Conservation (phyloP, 73 alveolate genomes). For the Effrenium voratum region DNA sequence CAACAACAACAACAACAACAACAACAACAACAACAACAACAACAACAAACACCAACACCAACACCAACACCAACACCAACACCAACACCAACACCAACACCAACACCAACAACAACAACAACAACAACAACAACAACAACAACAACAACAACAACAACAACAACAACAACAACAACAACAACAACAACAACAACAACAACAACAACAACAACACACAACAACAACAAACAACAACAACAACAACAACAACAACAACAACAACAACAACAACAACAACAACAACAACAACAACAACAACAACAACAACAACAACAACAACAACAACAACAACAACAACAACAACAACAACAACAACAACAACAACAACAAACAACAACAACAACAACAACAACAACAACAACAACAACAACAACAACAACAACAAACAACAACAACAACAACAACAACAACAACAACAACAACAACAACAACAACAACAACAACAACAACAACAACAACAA, state of each 20-base stretch:
- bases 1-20: background rate
- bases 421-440: background rate
- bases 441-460: background rate
- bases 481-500: background rate
- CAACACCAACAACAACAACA: background rate
- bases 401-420: background rate
- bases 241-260: too few species aligned
- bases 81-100: background rate
- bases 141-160: background rate
- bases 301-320: too few species aligned
- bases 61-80: background rate
- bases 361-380: too few species aligned
- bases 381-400: background rate
- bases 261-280: too few species aligned
- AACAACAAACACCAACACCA: background rate
- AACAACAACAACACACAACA: background rate
- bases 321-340: too few species aligned
- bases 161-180: background rate
- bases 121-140: background rate
- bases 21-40: background rate
- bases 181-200: background rate
- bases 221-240: background rate
- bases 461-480: background rate
- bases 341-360: too few species aligned
- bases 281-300: too few species aligned